A percentile compares a stretch with the other conserved stretches of the same genome.
Evolutionary conservation across 352 stramenopile genomes (phyloP).

Genomic region (Plasmopara halstedii): DNA sequence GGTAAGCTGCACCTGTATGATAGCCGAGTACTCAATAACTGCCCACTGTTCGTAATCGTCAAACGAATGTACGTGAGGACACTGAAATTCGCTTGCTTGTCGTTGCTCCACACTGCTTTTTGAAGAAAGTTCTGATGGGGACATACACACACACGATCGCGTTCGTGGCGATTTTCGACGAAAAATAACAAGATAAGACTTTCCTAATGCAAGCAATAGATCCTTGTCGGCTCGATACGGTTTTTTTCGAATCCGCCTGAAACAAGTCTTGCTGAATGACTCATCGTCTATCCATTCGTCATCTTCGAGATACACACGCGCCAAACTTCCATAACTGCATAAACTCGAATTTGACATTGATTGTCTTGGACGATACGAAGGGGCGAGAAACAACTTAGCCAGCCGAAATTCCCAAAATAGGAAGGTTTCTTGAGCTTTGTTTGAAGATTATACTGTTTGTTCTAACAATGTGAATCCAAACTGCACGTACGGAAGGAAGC

Average conservation of each 20-base stretch:
- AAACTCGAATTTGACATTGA: conserved; percentile 6
- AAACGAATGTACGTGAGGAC: conserved; percentile 28
- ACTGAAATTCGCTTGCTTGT: conserved; percentile 27
- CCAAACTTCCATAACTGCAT: conserved; percentile 16
- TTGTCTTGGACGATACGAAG: neutral
- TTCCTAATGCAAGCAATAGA: conserved; percentile 18
- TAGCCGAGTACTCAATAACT: conserved; percentile 17
- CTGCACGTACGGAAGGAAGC: too few species aligned
- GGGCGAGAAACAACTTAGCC: too few species aligned
- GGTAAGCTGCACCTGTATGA: conserved; percentile 34
- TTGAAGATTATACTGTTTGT: too few species aligned
- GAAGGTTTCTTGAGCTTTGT: too few species aligned
- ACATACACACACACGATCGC: conserved; percentile 18
- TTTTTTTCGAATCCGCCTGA: conserved; percentile 13
- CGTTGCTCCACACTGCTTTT: conserved; percentile 19
- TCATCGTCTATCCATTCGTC: conserved; percentile 18
- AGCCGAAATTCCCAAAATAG: too few species aligned
- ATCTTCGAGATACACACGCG: conserved; percentile 18
- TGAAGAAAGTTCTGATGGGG: conserved; percentile 13
- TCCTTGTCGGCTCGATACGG: conserved; percentile 22
- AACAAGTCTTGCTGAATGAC: conserved; percentile 14
- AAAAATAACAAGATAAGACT: conserved; percentile 14
- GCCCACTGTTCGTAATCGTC: conserved; percentile 26
- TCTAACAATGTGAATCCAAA: too few species aligned
- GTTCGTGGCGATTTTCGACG: conserved; percentile 13